Conservation (phyloP, 2,329 filamentous ascomycete species). For the Pezicula rhizophila region DNA sequence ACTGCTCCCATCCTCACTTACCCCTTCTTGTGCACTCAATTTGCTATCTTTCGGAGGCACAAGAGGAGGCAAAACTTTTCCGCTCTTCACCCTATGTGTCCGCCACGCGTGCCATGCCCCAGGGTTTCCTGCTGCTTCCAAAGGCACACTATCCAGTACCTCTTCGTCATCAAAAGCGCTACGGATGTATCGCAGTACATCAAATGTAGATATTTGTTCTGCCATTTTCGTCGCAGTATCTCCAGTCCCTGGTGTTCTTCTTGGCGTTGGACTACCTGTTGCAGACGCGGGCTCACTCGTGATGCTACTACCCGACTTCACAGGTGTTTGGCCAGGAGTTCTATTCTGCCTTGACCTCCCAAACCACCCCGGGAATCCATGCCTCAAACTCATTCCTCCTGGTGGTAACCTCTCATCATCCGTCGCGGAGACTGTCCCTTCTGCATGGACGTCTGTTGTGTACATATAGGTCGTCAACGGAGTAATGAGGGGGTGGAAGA, state of each 20-base stretch:
- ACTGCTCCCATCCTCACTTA: conserved; percentile 10
- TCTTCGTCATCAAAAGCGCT: conserved; percentile 73
- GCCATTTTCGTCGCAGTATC: conserved; percentile 6
- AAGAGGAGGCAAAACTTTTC: conserved; percentile 30
- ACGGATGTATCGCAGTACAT: conserved; percentile 74
- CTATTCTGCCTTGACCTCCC: conserved; percentile 37
- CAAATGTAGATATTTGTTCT: conserved; percentile 44
- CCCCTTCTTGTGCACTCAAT: conserved; percentile 8
- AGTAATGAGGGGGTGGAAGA: conserved; percentile 91
- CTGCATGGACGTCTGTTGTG: conserved; percentile 69
- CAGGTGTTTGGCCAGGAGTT: conserved; percentile 15
- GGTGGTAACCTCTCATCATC: conserved; percentile 80
- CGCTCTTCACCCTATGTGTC: conserved; percentile 53
- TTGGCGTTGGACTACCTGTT: conserved; percentile 8
- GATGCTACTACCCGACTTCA: conserved; percentile 12
- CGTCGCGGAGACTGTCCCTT: conserved; percentile 73
- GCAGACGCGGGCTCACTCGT: not conserved
- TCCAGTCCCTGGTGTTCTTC: conserved; percentile 4
- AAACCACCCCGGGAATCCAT: conserved; percentile 91
- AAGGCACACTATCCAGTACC: conserved; percentile 71
- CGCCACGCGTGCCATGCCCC: conserved; percentile 94
- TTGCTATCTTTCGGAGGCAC: conserved; percentile 7
- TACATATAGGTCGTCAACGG: conserved; percentile 94
- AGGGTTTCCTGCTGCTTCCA: conserved; percentile 80
- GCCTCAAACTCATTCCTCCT: conserved; percentile 81